A percentile compares a stretch with the other conserved stretches of the same genome.
phyloP scores from a whole-genome alignment of 225 moss, liverwort and hornwort genomes.

The Sphagnum tenellum region DNA sequence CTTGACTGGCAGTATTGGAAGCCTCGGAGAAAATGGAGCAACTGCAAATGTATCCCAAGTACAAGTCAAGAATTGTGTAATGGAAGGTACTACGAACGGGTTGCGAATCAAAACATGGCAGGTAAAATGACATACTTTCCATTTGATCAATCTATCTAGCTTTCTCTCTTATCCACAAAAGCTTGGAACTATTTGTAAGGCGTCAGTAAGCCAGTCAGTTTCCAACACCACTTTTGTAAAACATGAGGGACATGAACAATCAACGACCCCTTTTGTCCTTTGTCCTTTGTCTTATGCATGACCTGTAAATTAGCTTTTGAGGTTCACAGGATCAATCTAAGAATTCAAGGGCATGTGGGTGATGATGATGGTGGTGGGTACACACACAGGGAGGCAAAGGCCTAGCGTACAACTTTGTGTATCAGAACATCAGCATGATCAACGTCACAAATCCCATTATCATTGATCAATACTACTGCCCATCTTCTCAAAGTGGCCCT shows the following conservation, averaged over 20 bases:
- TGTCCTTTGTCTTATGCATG: too few relatives aligned
- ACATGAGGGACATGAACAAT: too few relatives aligned
- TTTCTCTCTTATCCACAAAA: too few relatives aligned
- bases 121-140: constrained; percentile 10
- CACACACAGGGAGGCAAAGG: constrained; percentile 31
- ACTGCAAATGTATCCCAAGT: constrained; percentile 20
- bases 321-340: too few relatives aligned
- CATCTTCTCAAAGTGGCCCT: background rate
- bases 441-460: constrained; percentile 28
- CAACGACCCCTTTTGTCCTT: too few relatives aligned
- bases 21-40: constrained; percentile 27
- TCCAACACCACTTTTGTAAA: too few relatives aligned
- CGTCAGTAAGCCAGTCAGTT: too few relatives aligned
- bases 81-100: constrained; percentile 33
- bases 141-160: too few relatives aligned
- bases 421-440: constrained; percentile 24
- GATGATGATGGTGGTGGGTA: background rate
- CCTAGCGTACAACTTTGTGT: constrained; percentile 9
- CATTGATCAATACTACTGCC: constrained; percentile 44
- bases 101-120: constrained; percentile 54
- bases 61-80: constrained; percentile 13
- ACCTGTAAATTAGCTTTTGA: too few relatives aligned
- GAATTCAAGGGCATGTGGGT: too few relatives aligned
- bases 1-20: constrained; percentile 28
- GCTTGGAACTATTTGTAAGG: too few relatives aligned